phyloP scores from a whole-genome alignment of 169 alveolate genomes.

The Miamiensis avidus region DNA sequence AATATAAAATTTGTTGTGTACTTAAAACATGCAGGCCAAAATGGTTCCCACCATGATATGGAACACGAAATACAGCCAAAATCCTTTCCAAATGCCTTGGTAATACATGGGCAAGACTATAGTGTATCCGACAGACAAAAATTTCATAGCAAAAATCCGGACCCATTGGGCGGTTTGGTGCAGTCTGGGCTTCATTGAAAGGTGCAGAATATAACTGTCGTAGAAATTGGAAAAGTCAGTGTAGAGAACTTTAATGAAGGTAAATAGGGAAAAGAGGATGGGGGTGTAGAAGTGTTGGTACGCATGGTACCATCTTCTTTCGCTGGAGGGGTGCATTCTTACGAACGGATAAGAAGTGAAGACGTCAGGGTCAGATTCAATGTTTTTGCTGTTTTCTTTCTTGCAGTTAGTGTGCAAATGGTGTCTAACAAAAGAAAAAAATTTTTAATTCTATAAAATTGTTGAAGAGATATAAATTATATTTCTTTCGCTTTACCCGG shows the following conservation, averaged over 20 bases:
- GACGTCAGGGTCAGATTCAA: neutral
- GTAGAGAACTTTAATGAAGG: neutral
- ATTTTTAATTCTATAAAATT: too few relatives aligned
- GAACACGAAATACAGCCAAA: neutral
- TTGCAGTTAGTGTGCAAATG: neutral
- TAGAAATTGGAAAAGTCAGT: neutral
- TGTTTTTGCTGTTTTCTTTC: neutral
- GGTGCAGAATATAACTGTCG: neutral
- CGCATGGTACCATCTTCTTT: neutral
- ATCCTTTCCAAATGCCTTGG: neutral
- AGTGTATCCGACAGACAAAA: neutral
- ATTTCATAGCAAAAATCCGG: neutral
- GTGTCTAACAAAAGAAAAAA: neutral
- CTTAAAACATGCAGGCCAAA: neutral
- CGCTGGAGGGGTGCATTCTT: neutral
- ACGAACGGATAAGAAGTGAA: neutral
- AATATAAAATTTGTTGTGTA: too few relatives aligned
- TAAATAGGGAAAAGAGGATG: neutral
- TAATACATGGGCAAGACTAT: neutral
- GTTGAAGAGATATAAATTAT: neutral
- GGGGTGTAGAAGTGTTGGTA: neutral
- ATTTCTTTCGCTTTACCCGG: neutral
- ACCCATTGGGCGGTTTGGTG: neutral
- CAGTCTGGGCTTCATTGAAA: neutral
- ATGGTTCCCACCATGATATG: neutral